Evolutionary conservation across 345 rosid species (phyloP), one percentile per base, ranked within the genome.

Genomic region (Rhizophora apiculata): DNA sequence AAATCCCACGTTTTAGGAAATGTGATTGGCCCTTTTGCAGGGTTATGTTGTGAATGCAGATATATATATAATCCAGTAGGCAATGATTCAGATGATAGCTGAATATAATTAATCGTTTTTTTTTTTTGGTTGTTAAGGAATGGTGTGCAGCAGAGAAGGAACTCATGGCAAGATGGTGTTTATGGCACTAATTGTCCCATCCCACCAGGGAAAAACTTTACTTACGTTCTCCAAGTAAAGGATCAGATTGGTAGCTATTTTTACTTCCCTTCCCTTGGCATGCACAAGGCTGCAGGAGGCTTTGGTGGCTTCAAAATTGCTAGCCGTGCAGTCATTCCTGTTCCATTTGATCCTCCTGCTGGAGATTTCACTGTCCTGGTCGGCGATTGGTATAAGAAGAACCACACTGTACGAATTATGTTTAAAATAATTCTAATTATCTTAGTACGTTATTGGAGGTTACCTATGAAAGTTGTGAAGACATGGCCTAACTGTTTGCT

Each of bases 241-340:
- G 96, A 90, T 74, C 92, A 90, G 77, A 90, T 90, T 20, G 96
- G 96, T 19, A 90, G 89, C 75, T 88, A 84, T 80, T 90, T 86
- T 71, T 90, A 90, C 56, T 90, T 85, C 83, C 92, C 96, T 31
- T 85, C 93, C n/a, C 87, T 90, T 21, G 93, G 81, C 60, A 78
- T 90, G 65, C 96, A 90, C 82, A 87, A 87, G 83, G 96, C 93
- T 36, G 92, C 93, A 1, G 96, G 96, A 24, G 96, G 93, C 30
- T 88, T 73, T 49, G 96, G 96, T 31, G 92, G 93, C 71, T 64
- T 90, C 74, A 81, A 80, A 62, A 85, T 88, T 26, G 76, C 83
- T 3, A 90, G 94, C 82, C 85, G 94, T n/a, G 69, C 92, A 5
- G 85, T 82, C 59, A 88, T 90, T 72, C 94, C 96, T 0, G 90